These are phyloP conservation scores for Populus hybrid DNA, from an alignment of 441 rosid genomes.

Conservation along the genomic window DNA sequence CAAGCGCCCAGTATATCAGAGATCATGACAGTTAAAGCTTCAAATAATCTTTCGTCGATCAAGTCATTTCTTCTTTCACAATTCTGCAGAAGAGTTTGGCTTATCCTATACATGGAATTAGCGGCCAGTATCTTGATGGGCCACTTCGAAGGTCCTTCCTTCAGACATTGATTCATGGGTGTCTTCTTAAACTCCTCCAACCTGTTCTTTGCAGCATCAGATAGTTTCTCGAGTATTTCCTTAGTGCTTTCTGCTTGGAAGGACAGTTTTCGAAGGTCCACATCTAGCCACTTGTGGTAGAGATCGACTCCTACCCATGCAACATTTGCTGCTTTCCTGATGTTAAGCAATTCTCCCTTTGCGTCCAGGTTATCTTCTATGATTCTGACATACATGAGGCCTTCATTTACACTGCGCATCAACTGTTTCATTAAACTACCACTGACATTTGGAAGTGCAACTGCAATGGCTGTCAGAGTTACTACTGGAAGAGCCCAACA, in stretches of 20 bases:
- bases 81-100: conserved; percentile 51
- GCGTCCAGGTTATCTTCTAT: conserved; percentile 45
- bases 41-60: conserved; percentile 33
- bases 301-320: conserved; percentile 68
- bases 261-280: conserved; percentile 55
- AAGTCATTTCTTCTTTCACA: conserved; percentile 26
- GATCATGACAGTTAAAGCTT: conserved; percentile 36
- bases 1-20: conserved; percentile 69
- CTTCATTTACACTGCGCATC: conserved; percentile 51
- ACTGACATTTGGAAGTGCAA: conserved; percentile 50
- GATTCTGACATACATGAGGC: conserved; percentile 47
- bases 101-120: conserved; percentile 74
- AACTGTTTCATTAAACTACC: conserved; percentile 30
- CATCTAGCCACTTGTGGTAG: conserved; percentile 63
- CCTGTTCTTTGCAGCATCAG: conserved; percentile 45
- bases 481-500: conserved; percentile 81
- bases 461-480: conserved; percentile 65
- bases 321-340: conserved; percentile 50
- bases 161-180: conserved; percentile 31
- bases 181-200: conserved; percentile 41
- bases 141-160: conserved; percentile 63
- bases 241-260: conserved; percentile 32
- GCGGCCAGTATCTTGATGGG: conserved; percentile 69
- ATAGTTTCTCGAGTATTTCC: conserved; percentile 51
- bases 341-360: conserved; percentile 33